Conservation (phyloP, 352 stramenopile species). For the Phytophthora pisi region DNA sequence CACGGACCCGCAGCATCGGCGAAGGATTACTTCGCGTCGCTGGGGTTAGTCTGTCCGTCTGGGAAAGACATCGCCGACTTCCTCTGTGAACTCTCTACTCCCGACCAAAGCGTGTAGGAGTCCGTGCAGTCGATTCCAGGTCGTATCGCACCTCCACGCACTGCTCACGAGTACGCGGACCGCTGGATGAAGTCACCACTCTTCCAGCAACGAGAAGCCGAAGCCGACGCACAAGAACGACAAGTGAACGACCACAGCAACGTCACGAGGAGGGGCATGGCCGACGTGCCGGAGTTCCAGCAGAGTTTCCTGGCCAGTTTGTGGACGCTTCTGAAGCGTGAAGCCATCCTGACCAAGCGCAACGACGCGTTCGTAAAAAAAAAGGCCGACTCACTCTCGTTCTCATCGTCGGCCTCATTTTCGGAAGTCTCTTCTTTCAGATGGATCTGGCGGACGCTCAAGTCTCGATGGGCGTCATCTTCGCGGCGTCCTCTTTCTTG, state of each 20-base stretch:
- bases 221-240: constrained; percentile 41
- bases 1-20: constrained; percentile 38
- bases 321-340: constrained; percentile 50
- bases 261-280: constrained; percentile 22
- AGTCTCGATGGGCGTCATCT: constrained; percentile 77
- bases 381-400: constrained; percentile 43
- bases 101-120: neutral
- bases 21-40: constrained; percentile 68
- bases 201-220: constrained; percentile 32
- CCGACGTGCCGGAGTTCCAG: constrained; percentile 40
- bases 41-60: constrained; percentile 50
- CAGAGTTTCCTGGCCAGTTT: constrained; percentile 41
- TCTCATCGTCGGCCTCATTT: constrained; percentile 52
- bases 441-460: constrained; percentile 45
- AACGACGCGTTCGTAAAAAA: constrained; percentile 51
- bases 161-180: constrained; percentile 43
- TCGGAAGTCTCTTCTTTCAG: constrained; percentile 52
- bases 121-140: neutral
- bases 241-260: constrained; percentile 24
- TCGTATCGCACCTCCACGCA: neutral
- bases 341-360: constrained; percentile 63
- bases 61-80: constrained; percentile 39
- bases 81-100: constrained; percentile 31
- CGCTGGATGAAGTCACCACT: constrained; percentile 38
- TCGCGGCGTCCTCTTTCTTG: constrained; percentile 82